These are phyloP conservation scores for Coprinopsis cinerea DNA, from an alignment of 768 basidiomycete species.

Conservation along the genomic window DNA sequence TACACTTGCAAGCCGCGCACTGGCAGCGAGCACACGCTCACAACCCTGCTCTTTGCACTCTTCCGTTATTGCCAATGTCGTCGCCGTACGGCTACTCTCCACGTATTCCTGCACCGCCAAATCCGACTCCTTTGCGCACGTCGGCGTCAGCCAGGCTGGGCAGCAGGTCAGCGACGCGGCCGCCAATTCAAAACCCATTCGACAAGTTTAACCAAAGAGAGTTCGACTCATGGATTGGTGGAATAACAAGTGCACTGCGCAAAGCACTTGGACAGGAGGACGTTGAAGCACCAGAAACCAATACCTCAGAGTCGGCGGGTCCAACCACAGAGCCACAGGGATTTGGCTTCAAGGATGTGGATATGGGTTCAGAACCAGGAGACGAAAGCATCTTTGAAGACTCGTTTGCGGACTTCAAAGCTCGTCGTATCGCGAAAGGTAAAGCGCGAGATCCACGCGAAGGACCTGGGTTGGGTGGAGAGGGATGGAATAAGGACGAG, in stretches of 20 bases:
- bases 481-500: constrained; percentile 26
- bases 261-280: constrained; percentile 52
- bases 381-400: constrained; percentile 38
- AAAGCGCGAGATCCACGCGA: constrained; percentile 59
- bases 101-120: constrained; percentile 14
- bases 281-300: constrained; percentile 14
- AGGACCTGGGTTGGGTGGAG: constrained; percentile 45
- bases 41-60: not conserved
- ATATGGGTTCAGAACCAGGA: constrained; percentile 18
- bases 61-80: constrained; percentile 12
- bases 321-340: not conserved
- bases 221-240: constrained; percentile 68
- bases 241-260: constrained; percentile 51
- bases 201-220: constrained; percentile 64
- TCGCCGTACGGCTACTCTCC: constrained; percentile 19
- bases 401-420: constrained; percentile 49
- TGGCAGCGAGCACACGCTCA: not conserved
- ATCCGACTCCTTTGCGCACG: constrained; percentile 11
- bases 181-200: constrained; percentile 66
- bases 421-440: constrained; percentile 45
- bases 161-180: constrained; percentile 23
- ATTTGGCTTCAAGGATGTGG: constrained; percentile 10
- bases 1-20: not conserved
- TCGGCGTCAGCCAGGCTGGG: constrained; percentile 10
- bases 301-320: constrained; percentile 2